phyloP scores from a whole-genome alignment of 148 eudicot genomes.

The Nepenthes gracilis region DNA sequence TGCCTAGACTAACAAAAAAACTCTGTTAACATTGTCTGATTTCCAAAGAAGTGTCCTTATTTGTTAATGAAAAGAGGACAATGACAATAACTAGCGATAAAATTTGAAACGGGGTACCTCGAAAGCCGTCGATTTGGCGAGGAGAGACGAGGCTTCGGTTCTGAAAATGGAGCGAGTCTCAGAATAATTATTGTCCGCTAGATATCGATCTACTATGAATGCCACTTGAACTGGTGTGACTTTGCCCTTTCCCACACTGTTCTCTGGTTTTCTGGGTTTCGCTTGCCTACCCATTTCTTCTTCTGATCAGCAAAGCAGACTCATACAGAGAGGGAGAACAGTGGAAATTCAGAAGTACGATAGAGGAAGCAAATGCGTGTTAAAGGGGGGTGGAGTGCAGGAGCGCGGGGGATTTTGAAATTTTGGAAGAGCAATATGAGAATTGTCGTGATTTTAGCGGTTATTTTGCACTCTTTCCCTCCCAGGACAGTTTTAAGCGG shows the following conservation, averaged over 20 bases:
- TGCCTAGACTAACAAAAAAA: conserved; percentile 22
- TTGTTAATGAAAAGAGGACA: not conserved
- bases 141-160: conserved; percentile 52
- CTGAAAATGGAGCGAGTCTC: conserved; percentile 54
- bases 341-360: not conserved
- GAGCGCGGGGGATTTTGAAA: conserved; percentile 30
- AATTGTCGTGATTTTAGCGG: no score
- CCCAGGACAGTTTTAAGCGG: no score
- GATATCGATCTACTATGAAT: conserved; percentile 73
- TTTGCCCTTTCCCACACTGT: conserved; percentile 42
- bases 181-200: conserved; percentile 47
- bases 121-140: conserved; percentile 39
- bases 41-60: not conserved
- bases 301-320: not conserved
- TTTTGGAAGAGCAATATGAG: conserved; percentile 4
- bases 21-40: not conserved
- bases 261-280: conserved; percentile 17
- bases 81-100: not conserved
- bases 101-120: conserved; percentile 21
- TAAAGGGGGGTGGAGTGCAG: not conserved
- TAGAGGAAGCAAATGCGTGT: not conserved
- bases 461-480: no score
- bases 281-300: conserved; percentile 35
- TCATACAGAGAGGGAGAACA: not conserved
- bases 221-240: conserved; percentile 75